phyloP scores from a whole-genome alignment of 345 rosid species.

The Gossypioides kirkii region DNA sequence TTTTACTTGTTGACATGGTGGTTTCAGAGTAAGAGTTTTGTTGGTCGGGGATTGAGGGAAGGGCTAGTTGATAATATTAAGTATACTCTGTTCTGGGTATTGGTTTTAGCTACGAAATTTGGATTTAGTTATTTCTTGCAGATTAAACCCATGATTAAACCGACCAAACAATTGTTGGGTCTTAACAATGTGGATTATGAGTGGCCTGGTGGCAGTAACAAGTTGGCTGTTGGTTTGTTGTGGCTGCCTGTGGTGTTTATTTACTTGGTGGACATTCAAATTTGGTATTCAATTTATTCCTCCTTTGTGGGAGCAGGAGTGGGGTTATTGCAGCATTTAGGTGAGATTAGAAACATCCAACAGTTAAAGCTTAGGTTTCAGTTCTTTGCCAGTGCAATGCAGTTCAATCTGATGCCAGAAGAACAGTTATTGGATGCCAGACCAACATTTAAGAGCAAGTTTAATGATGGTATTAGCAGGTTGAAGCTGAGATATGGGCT shows the following conservation, averaged over 20 bases:
- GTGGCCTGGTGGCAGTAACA: constrained; percentile 64
- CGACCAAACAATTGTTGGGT: constrained; percentile 47
- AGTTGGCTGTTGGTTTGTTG: constrained; percentile 67
- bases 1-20: constrained; percentile 67
- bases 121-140: constrained; percentile 79
- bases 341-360: constrained; percentile 85
- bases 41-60: constrained; percentile 85
- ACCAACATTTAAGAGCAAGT: constrained; percentile 71
- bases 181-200: constrained; percentile 43
- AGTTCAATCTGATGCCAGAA: constrained; percentile 94
- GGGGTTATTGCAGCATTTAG: constrained; percentile 87
- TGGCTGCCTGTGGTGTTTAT: constrained; percentile 84
- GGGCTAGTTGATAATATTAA: constrained; percentile 73
- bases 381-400: constrained; percentile 96
- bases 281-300: constrained; percentile 89
- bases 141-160: constrained; percentile 77
- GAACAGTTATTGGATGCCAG: constrained; percentile 83
- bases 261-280: constrained; percentile 91
- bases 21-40: constrained; percentile 72
- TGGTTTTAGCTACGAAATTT: constrained; percentile 80
- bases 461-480: constrained; percentile 75
- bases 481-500: constrained; percentile 91
- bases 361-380: constrained; percentile 91
- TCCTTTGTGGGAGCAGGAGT: constrained; percentile 81
- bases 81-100: constrained; percentile 72